Conservation (phyloP, 257 asterid species). For the Jasminum sambac region DNA sequence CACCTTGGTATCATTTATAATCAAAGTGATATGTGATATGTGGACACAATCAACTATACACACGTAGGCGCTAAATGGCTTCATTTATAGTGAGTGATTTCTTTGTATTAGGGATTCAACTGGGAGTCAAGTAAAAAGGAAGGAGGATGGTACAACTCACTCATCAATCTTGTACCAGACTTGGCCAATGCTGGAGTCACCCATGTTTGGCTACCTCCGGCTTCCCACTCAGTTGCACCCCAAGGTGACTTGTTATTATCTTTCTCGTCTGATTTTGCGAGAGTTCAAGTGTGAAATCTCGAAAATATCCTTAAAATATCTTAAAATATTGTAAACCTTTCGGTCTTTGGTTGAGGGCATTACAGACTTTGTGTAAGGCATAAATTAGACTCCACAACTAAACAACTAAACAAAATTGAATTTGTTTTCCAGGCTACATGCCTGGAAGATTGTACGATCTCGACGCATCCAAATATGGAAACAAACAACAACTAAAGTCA, state of each 20-base stretch:
- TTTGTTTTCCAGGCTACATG: constrained; percentile 50
- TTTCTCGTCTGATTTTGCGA: not conserved
- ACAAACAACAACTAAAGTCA: constrained; percentile 40
- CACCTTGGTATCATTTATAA: no score
- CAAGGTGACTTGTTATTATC: constrained; percentile 40
- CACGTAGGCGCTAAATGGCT: no score
- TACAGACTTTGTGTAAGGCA: no score
- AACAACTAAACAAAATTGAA: not conserved
- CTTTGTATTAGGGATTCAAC: constrained; percentile 57
- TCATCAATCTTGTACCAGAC: constrained; percentile 44
- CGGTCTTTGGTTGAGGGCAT: no score
- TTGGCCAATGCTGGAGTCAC: constrained; percentile 68
- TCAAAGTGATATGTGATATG: no score
- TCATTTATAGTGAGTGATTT: not conserved
- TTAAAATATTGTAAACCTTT: no score
- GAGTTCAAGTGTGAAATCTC: no score
- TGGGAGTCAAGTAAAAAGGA: constrained; percentile 49
- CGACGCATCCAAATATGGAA: constrained; percentile 73
- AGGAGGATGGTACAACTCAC: constrained; percentile 76
- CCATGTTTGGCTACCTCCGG: constrained; percentile 91
- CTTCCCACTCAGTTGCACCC: constrained; percentile 63
- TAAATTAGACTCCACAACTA: no score
- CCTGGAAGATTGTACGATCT: constrained; percentile 85
- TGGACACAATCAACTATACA: no score
- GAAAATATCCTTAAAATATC: no score